Evolutionary conservation across 2,329 filamentous ascomycete species (phyloP), one percentile per base, ranked within the genome.

Genomic region (Colletotrichum godetiae): DNA sequence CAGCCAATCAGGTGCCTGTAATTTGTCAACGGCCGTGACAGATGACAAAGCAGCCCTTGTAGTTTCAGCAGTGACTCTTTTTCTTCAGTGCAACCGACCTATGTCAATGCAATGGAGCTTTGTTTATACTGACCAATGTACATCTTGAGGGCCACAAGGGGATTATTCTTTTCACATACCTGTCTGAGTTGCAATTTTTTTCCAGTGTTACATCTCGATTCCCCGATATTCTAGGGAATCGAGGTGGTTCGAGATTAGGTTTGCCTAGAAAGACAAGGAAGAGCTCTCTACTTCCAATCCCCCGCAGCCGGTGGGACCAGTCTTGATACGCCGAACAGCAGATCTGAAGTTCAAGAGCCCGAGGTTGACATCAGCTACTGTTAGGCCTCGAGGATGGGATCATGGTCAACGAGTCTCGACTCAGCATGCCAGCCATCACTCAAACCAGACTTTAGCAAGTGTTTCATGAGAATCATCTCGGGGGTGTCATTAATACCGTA

Each of bases 31-130:
- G 60, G 56, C 4, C 15, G 12, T 2, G 1, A 12, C 4, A 8
- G 33, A 65, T 73, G 71, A 72, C 70, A 64, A 72, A 72, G 70
- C 70, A 64, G 19, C 65, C 65, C 22, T 37, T 53, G 46, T 3
- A n/a, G 55, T 46, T 13, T 57, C 65, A 53, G 42, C 56, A 29
- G 33, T 60, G 60, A 59, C 35, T 58, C 49, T 64, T 49, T 8
- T 4, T 31, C 42, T 55, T 13, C 8, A 31, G 7, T 24, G 27
- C 27, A 29, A 29, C 27, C 27, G 5, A 29, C 27, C 27, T 4
- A 29, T 29, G 27, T 4, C 27, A 29, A 27, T 27, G 27, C 27
- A 27, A 29, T 29, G 27, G 27, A 4, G 37, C 46, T 57, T 42
- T 31, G 4, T 33, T 4, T 15, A 10, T 22, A 5, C 22, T 42